A percentile compares a stretch with the other conserved stretches of the same genome.
Evolutionary conservation across 495 filamentous ascomycete species (phyloP).

Genomic region (Delitschia confertaspora): DNA sequence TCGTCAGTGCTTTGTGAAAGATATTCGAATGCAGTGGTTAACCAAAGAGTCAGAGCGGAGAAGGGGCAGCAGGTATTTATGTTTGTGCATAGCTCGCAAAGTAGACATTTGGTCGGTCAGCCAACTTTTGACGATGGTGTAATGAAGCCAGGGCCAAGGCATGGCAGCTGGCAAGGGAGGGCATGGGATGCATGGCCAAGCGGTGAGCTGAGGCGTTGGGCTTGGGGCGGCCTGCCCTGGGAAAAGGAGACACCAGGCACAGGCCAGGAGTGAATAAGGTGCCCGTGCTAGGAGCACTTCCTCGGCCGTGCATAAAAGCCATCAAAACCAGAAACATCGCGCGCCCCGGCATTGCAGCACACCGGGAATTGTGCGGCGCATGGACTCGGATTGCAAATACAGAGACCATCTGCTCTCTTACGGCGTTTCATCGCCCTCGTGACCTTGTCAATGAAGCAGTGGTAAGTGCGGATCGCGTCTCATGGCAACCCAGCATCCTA

Average conservation of each 20-base stretch:
- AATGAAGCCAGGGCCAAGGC: too few species aligned
- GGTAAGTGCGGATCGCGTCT: slow-evolving; percentile 24
- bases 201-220: slow-evolving; percentile 28
- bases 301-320: slow-evolving; percentile 28
- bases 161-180: too few species aligned
- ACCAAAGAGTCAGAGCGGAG: slow-evolving; percentile 9
- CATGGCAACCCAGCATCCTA: too few species aligned
- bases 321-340: slow-evolving; percentile 28
- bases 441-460: slow-evolving; percentile 26
- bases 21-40: slow-evolving; percentile 19
- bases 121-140: slow-evolving; percentile 27
- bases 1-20: too few species aligned
- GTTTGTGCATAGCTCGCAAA: slow-evolving; percentile 14
- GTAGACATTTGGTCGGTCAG: slow-evolving; percentile 26
- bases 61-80: slow-evolving; percentile 25
- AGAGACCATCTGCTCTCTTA: slow-evolving; percentile 17
- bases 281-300: slow-evolving; percentile 1
- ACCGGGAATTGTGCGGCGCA: too few species aligned
- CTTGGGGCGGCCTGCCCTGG: too few species aligned
- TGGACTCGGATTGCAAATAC: slow-evolving; percentile 25
- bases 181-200: slow-evolving; percentile 24
- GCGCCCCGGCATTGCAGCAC: slow-evolving; percentile 26
- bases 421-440: slow-evolving; percentile 29
- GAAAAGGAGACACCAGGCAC: slow-evolving; percentile 20
- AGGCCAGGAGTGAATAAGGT: neutral